phyloP scores from a whole-genome alignment of 495 filamentous ascomycete species.

The Cercophora samala region DNA sequence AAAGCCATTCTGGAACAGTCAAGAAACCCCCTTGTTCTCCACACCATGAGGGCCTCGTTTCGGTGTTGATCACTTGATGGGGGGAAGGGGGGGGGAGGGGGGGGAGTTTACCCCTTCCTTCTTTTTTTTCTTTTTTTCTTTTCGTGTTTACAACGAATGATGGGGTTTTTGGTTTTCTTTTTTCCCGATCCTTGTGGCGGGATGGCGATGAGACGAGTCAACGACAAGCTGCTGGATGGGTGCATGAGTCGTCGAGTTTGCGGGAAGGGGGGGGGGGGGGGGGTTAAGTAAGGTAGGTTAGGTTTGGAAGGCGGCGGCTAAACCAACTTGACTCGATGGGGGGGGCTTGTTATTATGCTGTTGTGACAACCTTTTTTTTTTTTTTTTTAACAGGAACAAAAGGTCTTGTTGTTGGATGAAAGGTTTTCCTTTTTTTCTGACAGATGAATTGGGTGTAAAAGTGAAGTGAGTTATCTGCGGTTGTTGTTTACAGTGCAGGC shows the following conservation, averaged over 20 bases:
- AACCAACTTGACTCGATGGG: neutral
- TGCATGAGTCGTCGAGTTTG: neutral
- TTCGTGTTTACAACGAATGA: too few relatives aligned
- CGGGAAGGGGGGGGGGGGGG: neutral
- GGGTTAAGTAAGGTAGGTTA: neutral
- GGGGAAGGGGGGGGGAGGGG: too few relatives aligned
- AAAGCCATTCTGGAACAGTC: neutral
- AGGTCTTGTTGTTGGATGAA: too few relatives aligned
- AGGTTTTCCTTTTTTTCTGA: too few relatives aligned
- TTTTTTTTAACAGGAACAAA: too few relatives aligned
- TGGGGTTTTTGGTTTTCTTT: neutral
- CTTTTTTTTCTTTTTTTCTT: too few relatives aligned
- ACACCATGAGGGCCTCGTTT: neutral
- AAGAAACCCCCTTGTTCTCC: too few relatives aligned
- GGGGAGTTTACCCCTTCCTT: too few relatives aligned
- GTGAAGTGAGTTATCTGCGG: too few relatives aligned
- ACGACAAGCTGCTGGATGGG: too few relatives aligned
- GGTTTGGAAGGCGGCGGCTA: neutral
- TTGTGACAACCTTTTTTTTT: neutral
- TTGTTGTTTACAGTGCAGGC: too few relatives aligned
- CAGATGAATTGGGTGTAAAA: too few relatives aligned
- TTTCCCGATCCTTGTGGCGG: neutral
- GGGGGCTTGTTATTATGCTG: neutral
- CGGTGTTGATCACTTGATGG: neutral
- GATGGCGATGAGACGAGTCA: neutral